Base-by-base conservation (phyloP, 441 rosid species). In the Hura crepitans region DNA sequence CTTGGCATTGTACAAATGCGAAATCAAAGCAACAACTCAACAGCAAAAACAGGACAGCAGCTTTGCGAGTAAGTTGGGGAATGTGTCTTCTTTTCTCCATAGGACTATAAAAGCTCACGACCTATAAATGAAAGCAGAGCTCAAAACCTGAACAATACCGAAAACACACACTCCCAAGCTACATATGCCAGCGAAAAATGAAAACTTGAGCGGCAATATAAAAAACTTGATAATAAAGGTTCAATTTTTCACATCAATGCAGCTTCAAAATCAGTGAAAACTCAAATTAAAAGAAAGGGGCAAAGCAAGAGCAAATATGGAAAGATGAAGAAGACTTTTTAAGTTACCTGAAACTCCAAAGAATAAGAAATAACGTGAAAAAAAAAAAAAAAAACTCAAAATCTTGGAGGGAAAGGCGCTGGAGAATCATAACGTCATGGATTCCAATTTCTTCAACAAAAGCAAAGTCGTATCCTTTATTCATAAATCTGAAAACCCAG, bases 361-460 rank as follows among this genome's bases (percentile, higher is more conserved):
- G 51, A 66, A 35, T 50, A n/a, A n/a, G n/a, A n/a, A n/a, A n/a
- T n/a, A n/a, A n/a, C n/a, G n/a, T n/a, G n/a, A n/a, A n/a, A n/a
- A n/a, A n/a, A n/a, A n/a, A n/a, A n/a, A n/a, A 14, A 69, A 75
- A 67, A 62, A 71, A 76, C 85, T 78, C 74, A 70, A 76, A 81
- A 78, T 74, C 86, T 83, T 85, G 73, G 61, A 70, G 71, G 77
- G 80, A 75, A 86, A 87, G 87, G 74, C 81, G 68, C 69, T 69
- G 46, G 23, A 68, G 87, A 82, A 84, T 86, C 81, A 57, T 51
- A 71, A 64, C 69, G 72, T 75, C 80, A 75, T 51, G 50, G 70
- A 79, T 78, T 82, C 85, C 72, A 66, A 73, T 45, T 42, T 43
- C 61, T 72, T 20, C 42, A 51, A 77, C 57, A 9, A 80, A n/a